Conservation (phyloP, 495 filamentous ascomycete genomes). For the Saxophila tyrrhenica region DNA sequence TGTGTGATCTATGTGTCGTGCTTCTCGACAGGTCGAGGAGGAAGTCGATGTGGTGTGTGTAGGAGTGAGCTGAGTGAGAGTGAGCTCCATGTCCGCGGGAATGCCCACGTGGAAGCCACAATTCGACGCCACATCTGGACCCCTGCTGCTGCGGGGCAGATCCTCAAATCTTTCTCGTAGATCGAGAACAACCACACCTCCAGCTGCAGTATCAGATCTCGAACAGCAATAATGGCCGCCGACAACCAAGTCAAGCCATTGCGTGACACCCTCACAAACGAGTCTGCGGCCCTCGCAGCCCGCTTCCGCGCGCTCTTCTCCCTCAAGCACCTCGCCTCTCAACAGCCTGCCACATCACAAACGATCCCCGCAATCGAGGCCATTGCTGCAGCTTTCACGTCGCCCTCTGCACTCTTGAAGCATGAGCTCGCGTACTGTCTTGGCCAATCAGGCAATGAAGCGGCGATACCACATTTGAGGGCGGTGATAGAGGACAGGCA, state of each 20-base stretch:
- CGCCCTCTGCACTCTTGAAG: constrained; percentile 76
- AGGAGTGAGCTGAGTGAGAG: background rate
- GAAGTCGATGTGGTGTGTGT: background rate
- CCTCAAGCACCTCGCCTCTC: constrained; percentile 79
- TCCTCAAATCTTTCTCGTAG: background rate
- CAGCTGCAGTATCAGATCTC: background rate
- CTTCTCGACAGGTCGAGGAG: constrained; percentile 36
- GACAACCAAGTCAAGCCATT: constrained; percentile 44
- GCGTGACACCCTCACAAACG: constrained; percentile 64
- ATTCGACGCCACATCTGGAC: background rate
- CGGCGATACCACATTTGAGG: constrained; percentile 62
- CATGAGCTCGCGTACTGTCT: constrained; percentile 97
- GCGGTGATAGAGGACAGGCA: constrained; percentile 61
- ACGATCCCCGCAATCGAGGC: constrained; percentile 66
- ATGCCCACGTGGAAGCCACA: background rate
- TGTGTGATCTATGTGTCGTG: constrained; percentile 46
- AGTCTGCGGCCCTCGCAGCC: constrained; percentile 67
- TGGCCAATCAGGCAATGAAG: constrained; percentile 69
- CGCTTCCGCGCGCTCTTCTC: constrained; percentile 98
- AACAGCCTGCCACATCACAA: constrained; percentile 47
- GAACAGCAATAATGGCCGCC: background rate
- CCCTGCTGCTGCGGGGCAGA: background rate
- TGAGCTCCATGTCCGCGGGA: no score
- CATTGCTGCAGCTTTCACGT: constrained; percentile 78
- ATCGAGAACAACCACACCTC: no score